phyloP scores from a whole-genome alignment of 75 land plant genomes.

The Azolla pinnata region DNA sequence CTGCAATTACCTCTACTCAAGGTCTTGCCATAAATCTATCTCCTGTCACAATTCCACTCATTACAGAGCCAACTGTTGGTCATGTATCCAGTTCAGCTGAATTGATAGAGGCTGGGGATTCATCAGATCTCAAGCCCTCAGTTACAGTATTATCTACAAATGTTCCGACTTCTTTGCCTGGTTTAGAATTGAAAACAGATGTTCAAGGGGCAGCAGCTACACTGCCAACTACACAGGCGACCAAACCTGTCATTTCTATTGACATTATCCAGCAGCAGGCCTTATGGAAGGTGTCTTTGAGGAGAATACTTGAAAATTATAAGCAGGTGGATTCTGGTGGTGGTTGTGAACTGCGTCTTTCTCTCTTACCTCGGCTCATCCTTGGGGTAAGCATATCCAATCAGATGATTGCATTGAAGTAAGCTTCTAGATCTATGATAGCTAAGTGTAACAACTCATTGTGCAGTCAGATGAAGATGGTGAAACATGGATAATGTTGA shows the following conservation, averaged over 20 bases:
- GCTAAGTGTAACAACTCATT: too few species aligned
- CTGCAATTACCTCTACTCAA: too few species aligned
- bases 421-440: background rate
- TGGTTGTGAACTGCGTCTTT: constrained; percentile 27
- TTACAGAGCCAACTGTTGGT: too few species aligned
- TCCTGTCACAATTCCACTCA: too few species aligned
- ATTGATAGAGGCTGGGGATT: background rate
- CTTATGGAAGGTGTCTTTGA: constrained; percentile 17
- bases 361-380: constrained; percentile 27
- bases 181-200: background rate
- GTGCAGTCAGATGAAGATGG: constrained; percentile 47
- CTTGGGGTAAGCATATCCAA: constrained; percentile 12
- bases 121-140: background rate
- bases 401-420: background rate
- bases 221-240: background rate
- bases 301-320: constrained; percentile 26
- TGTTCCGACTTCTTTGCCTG: background rate
- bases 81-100: background rate
- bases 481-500: constrained; percentile 38
- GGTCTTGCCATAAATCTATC: too few species aligned
- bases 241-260: constrained; percentile 17
- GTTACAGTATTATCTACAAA: background rate
- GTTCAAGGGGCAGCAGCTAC: background rate
- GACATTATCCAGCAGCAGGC: constrained; percentile 14
- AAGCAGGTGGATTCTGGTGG: constrained; percentile 25